Percentiles rank a stretch among this genome's conserved stretches.
These are phyloP conservation scores for Cladosporium oxysporum DNA, from an alignment of 2,329 filamentous ascomycete species.

Conservation along the genomic window DNA sequence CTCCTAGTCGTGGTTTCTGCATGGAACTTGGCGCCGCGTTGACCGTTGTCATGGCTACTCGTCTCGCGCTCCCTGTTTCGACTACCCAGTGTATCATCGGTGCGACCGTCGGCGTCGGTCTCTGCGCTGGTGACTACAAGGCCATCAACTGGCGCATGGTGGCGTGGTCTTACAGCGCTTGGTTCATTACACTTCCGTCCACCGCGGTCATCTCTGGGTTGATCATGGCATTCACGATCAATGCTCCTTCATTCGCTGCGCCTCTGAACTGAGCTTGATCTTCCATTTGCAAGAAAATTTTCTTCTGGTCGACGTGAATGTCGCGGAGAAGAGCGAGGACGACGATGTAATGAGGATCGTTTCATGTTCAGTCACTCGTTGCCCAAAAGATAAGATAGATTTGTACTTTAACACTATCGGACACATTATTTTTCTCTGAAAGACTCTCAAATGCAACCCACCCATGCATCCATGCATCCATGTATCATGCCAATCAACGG, in stretches of 20 bases:
- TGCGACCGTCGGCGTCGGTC: conserved; percentile 60
- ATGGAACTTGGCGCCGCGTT: conserved; percentile 61
- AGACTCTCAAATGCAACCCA: no score
- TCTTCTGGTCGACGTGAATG: not conserved
- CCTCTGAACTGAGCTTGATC: not conserved
- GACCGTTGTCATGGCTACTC: conserved; percentile 63
- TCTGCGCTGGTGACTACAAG: conserved; percentile 58
- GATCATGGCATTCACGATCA: conserved; percentile 56
- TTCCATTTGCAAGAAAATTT: not conserved
- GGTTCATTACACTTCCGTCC: conserved; percentile 59
- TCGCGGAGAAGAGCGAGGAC: no score
- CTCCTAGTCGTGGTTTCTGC: conserved; percentile 58
- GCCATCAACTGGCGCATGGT: conserved; percentile 65
- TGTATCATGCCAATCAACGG: no score
- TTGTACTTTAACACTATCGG: not conserved
- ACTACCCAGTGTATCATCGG: conserved; percentile 63
- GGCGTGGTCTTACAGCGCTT: conserved; percentile 59
- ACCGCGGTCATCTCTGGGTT: conserved; percentile 58
- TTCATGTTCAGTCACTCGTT: not conserved
- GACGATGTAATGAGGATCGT: not conserved
- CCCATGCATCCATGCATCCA: no score
- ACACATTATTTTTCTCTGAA: no score
- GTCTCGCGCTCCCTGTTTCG: conserved; percentile 60
- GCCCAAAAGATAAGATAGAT: not conserved
- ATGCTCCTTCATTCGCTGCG: conserved; percentile 19